Base-by-base conservation (phyloP, 176 grass and related monocot species). In the Hordeum marinum region DNA sequence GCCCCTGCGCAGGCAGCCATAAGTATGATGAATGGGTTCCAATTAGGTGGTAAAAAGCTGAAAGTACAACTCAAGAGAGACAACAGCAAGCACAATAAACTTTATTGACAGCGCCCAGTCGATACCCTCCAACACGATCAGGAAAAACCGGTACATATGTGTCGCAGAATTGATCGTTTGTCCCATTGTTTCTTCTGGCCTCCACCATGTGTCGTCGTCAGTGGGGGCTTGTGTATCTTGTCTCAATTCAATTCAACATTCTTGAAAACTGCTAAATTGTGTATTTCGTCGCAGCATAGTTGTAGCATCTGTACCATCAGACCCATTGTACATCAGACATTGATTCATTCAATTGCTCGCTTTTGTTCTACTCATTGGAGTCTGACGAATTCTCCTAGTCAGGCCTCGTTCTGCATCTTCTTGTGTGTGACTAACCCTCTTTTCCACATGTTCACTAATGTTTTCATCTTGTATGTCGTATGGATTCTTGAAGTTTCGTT, bases 61-160 rank as follows among this genome's bases (percentile, higher is more conserved):
- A 99, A 99, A 91, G 96, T 99, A 91, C 96, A 99, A 71, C 96
- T 96, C 70, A 99, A 99, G 88, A 94, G 94, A 91, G 93, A 96
- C 84, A 94, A 97, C 92, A 99, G 37, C 80, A 84, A 92, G 88
- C 90, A 94, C 77, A 94, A 83, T 83, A 94, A 96, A 91, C 90
- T 86, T 87, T 92, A 85, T 83, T 91, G 84, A 92, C 76, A 80
- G 69, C 35, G 32, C 15, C 46, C 9, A 20, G 61, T 40, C 46
- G 17, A 69, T 50, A 79, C 75, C 2, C 1, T 18, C 48, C 48
- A 52, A 52, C 15, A 52, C 48, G 80, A 85, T 80, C 86, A 83
- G 86, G 81, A 81, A 86, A 86, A 80, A 85, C 69, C 42, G 67
- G 82, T 82, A 90, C 85, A 90, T 87, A 90, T 85, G 76, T 90